phyloP scores from a whole-genome alignment of 2,329 filamentous ascomycete genomes.

The Alternaria atra region DNA sequence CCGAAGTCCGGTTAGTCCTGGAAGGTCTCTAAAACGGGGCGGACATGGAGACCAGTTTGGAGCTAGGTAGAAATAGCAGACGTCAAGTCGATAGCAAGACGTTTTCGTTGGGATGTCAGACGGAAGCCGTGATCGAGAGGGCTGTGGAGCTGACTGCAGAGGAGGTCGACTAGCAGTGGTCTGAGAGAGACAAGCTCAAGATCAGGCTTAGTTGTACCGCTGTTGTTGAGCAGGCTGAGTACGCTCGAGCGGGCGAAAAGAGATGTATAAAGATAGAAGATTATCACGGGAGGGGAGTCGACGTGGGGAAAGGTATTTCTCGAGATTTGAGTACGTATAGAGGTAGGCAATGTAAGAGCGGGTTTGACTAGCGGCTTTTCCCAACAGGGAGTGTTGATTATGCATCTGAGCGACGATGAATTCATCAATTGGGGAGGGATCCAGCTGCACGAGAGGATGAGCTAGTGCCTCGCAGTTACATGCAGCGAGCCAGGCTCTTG shows the following conservation, averaged over 20 bases:
- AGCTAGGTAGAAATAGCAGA: conserved; percentile 32
- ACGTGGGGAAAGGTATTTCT: conserved; percentile 21
- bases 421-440: conserved; percentile 44
- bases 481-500: conserved; percentile 45
- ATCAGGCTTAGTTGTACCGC: conserved; percentile 24
- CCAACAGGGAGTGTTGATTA: conserved; percentile 43
- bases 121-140: conserved; percentile 30
- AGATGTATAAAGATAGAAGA: conserved; percentile 21
- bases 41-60: conserved; percentile 27
- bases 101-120: conserved; percentile 35
- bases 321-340: conserved; percentile 30
- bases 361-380: conserved; percentile 34
- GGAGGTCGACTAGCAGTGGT: conserved; percentile 28
- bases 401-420: conserved; percentile 48
- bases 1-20: conserved; percentile 20
- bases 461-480: conserved; percentile 48
- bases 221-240: conserved; percentile 20
- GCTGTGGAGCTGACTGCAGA: conserved; percentile 41
- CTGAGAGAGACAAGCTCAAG: conserved; percentile 21
- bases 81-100: conserved; percentile 31
- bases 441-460: conserved; percentile 42
- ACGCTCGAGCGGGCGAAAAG: conserved; percentile 15
- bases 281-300: conserved; percentile 14
- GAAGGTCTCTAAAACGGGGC: conserved; percentile 23
- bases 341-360: conserved; percentile 32